Evolutionary conservation across 805 yeast species (phyloP).

Genomic region (Jamesozyma hellenica): DNA sequence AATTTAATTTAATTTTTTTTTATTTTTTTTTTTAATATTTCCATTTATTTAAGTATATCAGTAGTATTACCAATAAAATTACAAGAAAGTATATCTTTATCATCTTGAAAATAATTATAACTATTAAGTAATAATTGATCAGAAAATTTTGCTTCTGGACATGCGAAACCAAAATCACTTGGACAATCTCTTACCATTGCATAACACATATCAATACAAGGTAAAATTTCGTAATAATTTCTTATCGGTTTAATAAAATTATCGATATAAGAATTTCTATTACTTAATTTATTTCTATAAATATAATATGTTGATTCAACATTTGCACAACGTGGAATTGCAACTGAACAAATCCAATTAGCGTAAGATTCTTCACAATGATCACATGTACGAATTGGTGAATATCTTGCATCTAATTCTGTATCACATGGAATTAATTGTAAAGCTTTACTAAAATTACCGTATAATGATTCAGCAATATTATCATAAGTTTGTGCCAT

Average conservation of each 20-base stretch:
- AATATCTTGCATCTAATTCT: slow-evolving; percentile 52
- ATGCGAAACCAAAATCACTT: slow-evolving; percentile 56
- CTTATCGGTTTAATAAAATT: slow-evolving; percentile 42
- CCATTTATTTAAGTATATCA: slow-evolving; percentile 3
- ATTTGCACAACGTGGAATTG: slow-evolving; percentile 79
- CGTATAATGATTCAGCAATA: slow-evolving; percentile 44
- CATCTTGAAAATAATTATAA: slow-evolving; percentile 19
- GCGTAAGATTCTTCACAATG: slow-evolving; percentile 65
- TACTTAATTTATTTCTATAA: slow-evolving; percentile 37
- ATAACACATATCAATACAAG: slow-evolving; percentile 76
- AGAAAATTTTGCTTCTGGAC: slow-evolving; percentile 41
- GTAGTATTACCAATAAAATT: slow-evolving; percentile 31
- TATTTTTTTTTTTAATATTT: too few species aligned
- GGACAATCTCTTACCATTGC: slow-evolving; percentile 80
- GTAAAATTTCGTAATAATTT: slow-evolving; percentile 68
- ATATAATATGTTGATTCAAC: slow-evolving; percentile 35
- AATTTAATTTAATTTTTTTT: too few species aligned
- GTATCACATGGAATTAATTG: slow-evolving; percentile 70
- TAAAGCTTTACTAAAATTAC: slow-evolving; percentile 64
- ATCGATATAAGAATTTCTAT: slow-evolving; percentile 55
- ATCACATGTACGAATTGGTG: slow-evolving; percentile 63
- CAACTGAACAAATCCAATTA: slow-evolving; percentile 82
- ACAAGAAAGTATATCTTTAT: slow-evolving; percentile 30
- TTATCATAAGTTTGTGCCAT: slow-evolving; percentile 50
- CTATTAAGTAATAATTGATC: slow-evolving; percentile 20